phyloP scores from a whole-genome alignment of 2,329 filamentous ascomycete genomes.

The Raffaelea deltoideospora region DNA sequence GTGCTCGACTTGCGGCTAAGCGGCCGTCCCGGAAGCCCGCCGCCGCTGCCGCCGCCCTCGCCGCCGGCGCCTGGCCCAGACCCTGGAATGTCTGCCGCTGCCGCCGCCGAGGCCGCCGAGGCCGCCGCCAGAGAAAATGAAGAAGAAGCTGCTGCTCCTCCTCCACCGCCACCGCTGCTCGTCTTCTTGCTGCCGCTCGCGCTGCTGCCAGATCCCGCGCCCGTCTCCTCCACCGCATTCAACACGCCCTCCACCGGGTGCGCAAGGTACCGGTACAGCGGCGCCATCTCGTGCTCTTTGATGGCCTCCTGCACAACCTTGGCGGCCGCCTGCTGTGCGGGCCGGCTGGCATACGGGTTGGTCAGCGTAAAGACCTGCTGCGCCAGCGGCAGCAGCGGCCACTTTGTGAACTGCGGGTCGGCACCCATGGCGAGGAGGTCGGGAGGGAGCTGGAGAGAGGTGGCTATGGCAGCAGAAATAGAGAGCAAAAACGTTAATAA shows the following conservation, averaged over 20 bases:
- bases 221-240: slow-evolving; percentile 53
- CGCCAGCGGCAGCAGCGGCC: slow-evolving; percentile 64
- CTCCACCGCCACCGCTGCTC: background rate
- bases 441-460: background rate
- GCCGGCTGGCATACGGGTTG: slow-evolving; percentile 55
- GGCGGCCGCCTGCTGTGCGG: slow-evolving; percentile 53
- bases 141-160: background rate
- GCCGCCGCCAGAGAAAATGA: background rate
- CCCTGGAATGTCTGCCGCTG: slow-evolving; percentile 5
- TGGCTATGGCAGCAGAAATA: background rate
- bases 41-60: slow-evolving; percentile 7
- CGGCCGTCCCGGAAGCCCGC: slow-evolving; percentile 32
- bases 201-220: slow-evolving; percentile 10
- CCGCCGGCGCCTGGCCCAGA: background rate
- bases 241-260: slow-evolving; percentile 71
- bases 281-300: slow-evolving; percentile 70
- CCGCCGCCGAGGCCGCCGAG: slow-evolving; percentile 4
- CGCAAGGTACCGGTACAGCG: slow-evolving; percentile 71
- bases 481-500: background rate
- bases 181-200: slow-evolving; percentile 9
- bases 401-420: slow-evolving; percentile 76
- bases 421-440: slow-evolving; percentile 42
- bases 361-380: slow-evolving; percentile 81
- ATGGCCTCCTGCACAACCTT: slow-evolving; percentile 73
- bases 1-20: slow-evolving; percentile 53